Conservation (phyloP, 352 stramenopile species). For the Globisporangium acanthophoron region DNA sequence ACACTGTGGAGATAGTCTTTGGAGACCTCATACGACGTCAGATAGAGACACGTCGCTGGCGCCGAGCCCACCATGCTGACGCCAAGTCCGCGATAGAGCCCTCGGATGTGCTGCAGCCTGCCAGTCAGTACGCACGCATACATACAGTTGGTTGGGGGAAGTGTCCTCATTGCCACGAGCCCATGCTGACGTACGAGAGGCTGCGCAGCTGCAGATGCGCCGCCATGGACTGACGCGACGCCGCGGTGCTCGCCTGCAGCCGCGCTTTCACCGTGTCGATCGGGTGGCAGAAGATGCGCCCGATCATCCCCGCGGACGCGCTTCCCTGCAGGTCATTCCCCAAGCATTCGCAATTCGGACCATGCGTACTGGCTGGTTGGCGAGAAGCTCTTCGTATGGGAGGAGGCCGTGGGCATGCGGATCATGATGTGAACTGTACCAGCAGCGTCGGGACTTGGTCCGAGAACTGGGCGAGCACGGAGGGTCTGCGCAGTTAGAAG, state of each 20-base stretch:
- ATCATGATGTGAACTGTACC: constrained; percentile 12
- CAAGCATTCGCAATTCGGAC: background rate
- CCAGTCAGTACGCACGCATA: background rate
- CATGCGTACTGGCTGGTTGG: background rate
- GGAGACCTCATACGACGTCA: constrained; percentile 94
- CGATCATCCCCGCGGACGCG: constrained; percentile 76
- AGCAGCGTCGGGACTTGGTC: constrained; percentile 59
- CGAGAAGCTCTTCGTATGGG: background rate
- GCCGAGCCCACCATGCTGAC: constrained; percentile 93
- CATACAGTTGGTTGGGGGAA: background rate
- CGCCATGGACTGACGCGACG: constrained; percentile 28
- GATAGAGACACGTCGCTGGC: constrained; percentile 94
- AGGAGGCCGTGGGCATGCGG: background rate
- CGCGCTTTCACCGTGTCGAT: constrained; percentile 91
- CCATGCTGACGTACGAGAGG: constrained; percentile 24
- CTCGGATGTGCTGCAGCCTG: constrained; percentile 49
- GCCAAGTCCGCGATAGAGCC: constrained; percentile 94
- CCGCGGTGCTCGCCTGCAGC: constrained; percentile 47
- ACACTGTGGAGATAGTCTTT: constrained; percentile 50
- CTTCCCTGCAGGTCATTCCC: constrained; percentile 40
- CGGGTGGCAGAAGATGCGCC: constrained; percentile 87
- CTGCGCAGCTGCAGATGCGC: constrained; percentile 39
- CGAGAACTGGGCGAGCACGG: constrained; percentile 12
- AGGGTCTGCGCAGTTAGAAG: too few species aligned
- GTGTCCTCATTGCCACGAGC: background rate